Percentiles rank a stretch among this genome's conserved stretches.
Conservation (phyloP, 2,329 filamentous ascomycete genomes). For the Trichoderma semiorbis region DNA sequence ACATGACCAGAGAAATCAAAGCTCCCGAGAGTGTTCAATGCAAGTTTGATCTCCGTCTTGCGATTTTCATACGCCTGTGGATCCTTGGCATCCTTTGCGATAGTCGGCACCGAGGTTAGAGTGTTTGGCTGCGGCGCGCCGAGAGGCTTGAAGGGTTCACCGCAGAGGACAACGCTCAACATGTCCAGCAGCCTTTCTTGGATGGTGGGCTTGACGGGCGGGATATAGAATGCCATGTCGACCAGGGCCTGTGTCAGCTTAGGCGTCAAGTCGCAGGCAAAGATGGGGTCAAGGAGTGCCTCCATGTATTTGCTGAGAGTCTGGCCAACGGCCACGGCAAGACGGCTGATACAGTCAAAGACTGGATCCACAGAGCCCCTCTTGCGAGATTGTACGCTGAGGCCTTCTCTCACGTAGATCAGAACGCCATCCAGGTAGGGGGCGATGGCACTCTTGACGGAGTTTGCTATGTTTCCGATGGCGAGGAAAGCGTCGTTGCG, state of each 20-base stretch:
- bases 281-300: conserved; percentile 89
- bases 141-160: conserved; percentile 85
- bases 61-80: conserved; percentile 74
- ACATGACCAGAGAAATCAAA: conserved; percentile 94
- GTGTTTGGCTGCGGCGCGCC: conserved; percentile 83
- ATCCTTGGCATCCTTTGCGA: conserved; percentile 83
- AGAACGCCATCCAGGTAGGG: conserved; percentile 94
- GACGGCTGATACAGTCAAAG: conserved; percentile 95
- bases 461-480: conserved; percentile 93
- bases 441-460: conserved; percentile 90
- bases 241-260: conserved; percentile 93
- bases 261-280: conserved; percentile 90
- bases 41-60: conserved; percentile 86
- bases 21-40: conserved; percentile 91
- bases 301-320: conserved; percentile 98
- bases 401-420: conserved; percentile 86
- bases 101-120: conserved; percentile 75
- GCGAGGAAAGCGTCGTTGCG: conserved; percentile 91
- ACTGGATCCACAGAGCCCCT: conserved; percentile 70
- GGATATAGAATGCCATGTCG: conserved; percentile 98
- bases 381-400: conserved; percentile 72
- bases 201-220: conserved; percentile 86
- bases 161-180: conserved; percentile 88
- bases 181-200: conserved; percentile 93
- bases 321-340: conserved; percentile 92